These are phyloP conservation scores for Cordyceps cicadae DNA, from an alignment of 2,329 filamentous ascomycete species.

Conservation along the genomic window DNA sequence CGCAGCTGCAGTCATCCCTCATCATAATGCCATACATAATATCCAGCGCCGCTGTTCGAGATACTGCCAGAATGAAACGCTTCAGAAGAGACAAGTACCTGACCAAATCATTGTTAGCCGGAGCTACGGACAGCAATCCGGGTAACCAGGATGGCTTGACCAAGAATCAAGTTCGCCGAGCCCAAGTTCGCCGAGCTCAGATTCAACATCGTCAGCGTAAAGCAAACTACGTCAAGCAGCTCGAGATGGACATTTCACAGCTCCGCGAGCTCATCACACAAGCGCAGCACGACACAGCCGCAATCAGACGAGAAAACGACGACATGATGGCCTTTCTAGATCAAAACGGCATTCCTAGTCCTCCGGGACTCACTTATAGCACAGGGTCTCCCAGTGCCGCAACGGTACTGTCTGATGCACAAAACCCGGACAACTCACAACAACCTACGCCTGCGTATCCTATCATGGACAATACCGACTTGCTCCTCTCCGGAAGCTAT, in stretches of 20 bases:
- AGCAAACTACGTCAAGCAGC: conserved; percentile 45
- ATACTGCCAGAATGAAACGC: conserved; percentile 9
- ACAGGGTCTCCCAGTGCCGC: conserved; percentile 2
- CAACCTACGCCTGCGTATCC: conserved; percentile 2
- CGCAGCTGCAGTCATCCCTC: neutral
- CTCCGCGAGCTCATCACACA: conserved; percentile 39
- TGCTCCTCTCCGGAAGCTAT: conserved; percentile 21
- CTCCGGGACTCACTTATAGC: conserved; percentile 7
- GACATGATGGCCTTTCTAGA: conserved; percentile 29
- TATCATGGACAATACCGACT: neutral
- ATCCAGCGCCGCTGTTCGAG: conserved; percentile 9
- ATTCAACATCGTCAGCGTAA: conserved; percentile 49
- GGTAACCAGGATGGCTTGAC: conserved; percentile 20
- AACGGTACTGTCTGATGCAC: conserved; percentile 10
- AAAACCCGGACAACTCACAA: neutral
- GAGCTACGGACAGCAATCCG: conserved; percentile 2
- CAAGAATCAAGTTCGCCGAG: conserved; percentile 39
- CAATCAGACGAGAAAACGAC: conserved; percentile 35
- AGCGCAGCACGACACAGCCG: conserved; percentile 30
- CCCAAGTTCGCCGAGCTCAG: conserved; percentile 46
- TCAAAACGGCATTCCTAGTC: conserved; percentile 18
- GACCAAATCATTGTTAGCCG: conserved; percentile 6
- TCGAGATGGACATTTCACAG: conserved; percentile 42
- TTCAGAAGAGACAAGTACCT: conserved; percentile 4
- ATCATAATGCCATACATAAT: conserved; percentile 9